phyloP scores from a whole-genome alignment of 352 stramenopile genomes.

The Phytophthora chlamydospora region DNA sequence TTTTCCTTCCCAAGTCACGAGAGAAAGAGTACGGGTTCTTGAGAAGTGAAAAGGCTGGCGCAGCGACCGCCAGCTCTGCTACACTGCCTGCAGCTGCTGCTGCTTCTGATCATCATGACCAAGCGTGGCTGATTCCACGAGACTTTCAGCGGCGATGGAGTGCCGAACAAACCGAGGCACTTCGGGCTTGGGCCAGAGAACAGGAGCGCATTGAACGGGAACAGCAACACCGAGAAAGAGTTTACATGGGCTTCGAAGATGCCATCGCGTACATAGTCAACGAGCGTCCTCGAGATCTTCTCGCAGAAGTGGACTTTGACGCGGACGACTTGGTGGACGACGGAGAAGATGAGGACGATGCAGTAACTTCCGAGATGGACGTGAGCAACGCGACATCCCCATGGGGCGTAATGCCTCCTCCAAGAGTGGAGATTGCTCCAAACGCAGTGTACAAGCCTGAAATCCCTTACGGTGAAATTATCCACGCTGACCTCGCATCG shows the following conservation, averaged over 20 bases:
- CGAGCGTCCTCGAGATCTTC: slow-evolving; percentile 52
- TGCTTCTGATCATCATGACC: slow-evolving; percentile 24
- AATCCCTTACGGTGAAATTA: slow-evolving; percentile 64
- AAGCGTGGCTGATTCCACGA: slow-evolving; percentile 40
- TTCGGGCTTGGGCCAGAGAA: slow-evolving; percentile 55
- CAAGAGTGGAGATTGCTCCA: slow-evolving; percentile 56
- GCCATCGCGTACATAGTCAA: slow-evolving; percentile 76
- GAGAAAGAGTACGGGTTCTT: slow-evolving; percentile 22
- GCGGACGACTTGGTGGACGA: slow-evolving; percentile 77
- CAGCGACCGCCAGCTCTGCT: neutral
- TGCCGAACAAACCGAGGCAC: slow-evolving; percentile 52
- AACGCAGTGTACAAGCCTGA: slow-evolving; percentile 67
- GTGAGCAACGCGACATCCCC: slow-evolving; percentile 49
- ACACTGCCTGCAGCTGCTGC: slow-evolving; percentile 1
- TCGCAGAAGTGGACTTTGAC: slow-evolving; percentile 65
- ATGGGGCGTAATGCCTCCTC: slow-evolving; percentile 57
- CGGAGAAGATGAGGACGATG: slow-evolving; percentile 63
- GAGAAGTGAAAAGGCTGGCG: slow-evolving; percentile 22
- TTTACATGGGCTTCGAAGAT: slow-evolving; percentile 80
- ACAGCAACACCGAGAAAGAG: slow-evolving; percentile 50
- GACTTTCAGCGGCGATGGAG: slow-evolving; percentile 81
- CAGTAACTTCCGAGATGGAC: slow-evolving; percentile 18
- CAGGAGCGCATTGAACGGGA: slow-evolving; percentile 61
- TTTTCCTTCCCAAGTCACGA: slow-evolving; percentile 35
- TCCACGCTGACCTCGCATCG: slow-evolving; percentile 69